These are phyloP conservation scores for Pyricularia sp. DNA, from an alignment of 2,329 filamentous ascomycete species.

Conservation along the genomic window DNA sequence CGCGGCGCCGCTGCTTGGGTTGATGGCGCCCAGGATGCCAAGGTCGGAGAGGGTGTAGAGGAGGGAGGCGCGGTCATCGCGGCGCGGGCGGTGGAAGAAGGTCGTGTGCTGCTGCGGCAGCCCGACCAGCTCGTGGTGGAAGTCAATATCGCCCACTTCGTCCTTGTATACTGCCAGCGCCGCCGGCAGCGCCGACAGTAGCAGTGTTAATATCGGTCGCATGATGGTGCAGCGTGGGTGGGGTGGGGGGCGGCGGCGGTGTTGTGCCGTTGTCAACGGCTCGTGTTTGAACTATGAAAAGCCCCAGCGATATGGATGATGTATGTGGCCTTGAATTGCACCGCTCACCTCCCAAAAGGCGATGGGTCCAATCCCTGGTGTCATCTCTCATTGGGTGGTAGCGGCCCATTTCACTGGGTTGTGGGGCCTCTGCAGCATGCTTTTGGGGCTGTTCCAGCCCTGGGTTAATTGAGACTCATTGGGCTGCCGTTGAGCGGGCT, in stretches of 20 bases:
- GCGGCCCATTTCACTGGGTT: not conserved
- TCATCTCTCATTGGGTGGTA: not conserved
- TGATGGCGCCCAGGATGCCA: conserved; percentile 75
- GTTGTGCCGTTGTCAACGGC: not conserved
- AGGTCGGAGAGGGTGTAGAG: conserved; percentile 77
- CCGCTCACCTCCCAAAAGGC: not conserved
- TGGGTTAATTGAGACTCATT: not conserved
- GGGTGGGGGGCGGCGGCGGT: not conserved
- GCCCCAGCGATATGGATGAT: not conserved
- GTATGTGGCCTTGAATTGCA: not conserved
- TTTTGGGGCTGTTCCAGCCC: not conserved
- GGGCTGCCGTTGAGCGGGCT: too few relatives aligned
- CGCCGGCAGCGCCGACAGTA: conserved; percentile 26
- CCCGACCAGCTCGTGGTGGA: conserved; percentile 83
- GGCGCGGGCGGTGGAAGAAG: conserved; percentile 86
- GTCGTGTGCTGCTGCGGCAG: conserved; percentile 73
- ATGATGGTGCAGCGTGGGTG: not conserved
- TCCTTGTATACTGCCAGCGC: conserved; percentile 68
- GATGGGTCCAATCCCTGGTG: not conserved
- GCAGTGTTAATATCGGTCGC: conserved; percentile 6
- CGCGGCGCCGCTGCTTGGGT: conserved; percentile 73
- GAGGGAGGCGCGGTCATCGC: conserved; percentile 75
- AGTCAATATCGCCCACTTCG: conserved; percentile 87
- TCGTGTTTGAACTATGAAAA: not conserved
- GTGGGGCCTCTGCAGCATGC: not conserved